phyloP scores from a whole-genome alignment of 1,284 basidiomycete genomes.

The Gomphus bonarii region DNA sequence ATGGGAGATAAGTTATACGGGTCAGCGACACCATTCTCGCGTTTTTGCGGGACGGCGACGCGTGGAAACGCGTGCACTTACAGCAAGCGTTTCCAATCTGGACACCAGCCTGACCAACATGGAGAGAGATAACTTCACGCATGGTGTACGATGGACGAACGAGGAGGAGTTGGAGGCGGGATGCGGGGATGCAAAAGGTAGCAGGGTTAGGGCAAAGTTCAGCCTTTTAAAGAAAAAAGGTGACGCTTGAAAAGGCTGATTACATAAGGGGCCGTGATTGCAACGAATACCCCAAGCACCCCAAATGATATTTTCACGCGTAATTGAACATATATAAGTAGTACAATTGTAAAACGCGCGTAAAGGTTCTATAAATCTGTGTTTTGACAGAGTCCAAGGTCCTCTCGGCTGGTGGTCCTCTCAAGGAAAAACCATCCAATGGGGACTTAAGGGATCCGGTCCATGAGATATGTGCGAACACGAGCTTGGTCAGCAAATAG shows the following conservation, averaged over 20 bases:
- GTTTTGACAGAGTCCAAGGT: too few relatives aligned
- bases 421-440: too few relatives aligned
- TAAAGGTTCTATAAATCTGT: too few relatives aligned
- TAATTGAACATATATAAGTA: too few relatives aligned
- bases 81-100: constrained; percentile 96
- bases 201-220: constrained; percentile 5
- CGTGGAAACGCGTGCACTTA: constrained; percentile 34
- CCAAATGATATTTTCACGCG: too few relatives aligned
- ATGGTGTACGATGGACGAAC: constrained; percentile 26
- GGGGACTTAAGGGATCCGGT: too few relatives aligned
- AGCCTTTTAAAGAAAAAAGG: constrained; percentile 8
- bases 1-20: neutral
- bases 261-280: neutral
- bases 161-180: neutral
- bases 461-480: too few relatives aligned
- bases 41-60: neutral
- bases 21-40: neutral
- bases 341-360: too few relatives aligned
- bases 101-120: constrained; percentile 93
- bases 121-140: constrained; percentile 92
- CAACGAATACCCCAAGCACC: too few relatives aligned
- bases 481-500: too few relatives aligned
- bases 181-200: neutral
- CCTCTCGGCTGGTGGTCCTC: too few relatives aligned
- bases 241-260: constrained; percentile 4